Evolutionary conservation across 257 asterid species (phyloP), one percentile per base, ranked within the genome.

Genomic region (Anisodus tanguticus): DNA sequence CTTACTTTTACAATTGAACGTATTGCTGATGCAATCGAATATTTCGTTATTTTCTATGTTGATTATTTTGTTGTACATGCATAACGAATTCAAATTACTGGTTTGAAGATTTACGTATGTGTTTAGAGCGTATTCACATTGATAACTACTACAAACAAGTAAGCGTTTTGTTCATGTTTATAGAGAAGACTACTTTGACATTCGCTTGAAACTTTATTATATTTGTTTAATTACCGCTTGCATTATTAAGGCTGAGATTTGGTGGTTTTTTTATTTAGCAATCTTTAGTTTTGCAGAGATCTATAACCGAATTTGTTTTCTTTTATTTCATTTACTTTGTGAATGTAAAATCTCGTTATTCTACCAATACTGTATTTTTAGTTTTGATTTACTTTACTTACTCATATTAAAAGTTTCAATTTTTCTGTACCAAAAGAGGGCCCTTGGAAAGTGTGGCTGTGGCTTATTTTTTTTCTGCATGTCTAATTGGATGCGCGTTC

Each of bases 391-490:
- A 31, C 35, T 31, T 31, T 31, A 9, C 37, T 49, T 22, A 11
- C 62, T 74, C 60, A 22, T 49, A 2, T 10, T 22, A 22, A 72
- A n/a, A 9, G 17, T n/a, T 69, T n/a, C 47, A 19, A 63, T 12
- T 66, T 66, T 66, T 35, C 39, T 66, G 47, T 66, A 12, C n/a
- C 62, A 22, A 49, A 47, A 49, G 22, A 22, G 22, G 41, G 2
- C 64, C 64, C 22, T 76, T 51, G 63, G 8, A 53, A 76, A 26
- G 13, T 51, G 45, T 51, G 63, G 63, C 43, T 31, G 26, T 53
- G 47, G 15, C 26, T 51, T 22, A 22, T 77, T 77, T 77, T 51
- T 45, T 53, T 13, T 77, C 31, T 77, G 82, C 82, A 53, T 77
- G 82, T 77, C 82, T 53, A 77, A 22, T 26, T 77, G 82, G 7